Percentiles rank a stretch among this genome's conserved stretches.
phyloP scores from a whole-genome alignment of 441 rosid species.

The Populus hybrid region DNA sequence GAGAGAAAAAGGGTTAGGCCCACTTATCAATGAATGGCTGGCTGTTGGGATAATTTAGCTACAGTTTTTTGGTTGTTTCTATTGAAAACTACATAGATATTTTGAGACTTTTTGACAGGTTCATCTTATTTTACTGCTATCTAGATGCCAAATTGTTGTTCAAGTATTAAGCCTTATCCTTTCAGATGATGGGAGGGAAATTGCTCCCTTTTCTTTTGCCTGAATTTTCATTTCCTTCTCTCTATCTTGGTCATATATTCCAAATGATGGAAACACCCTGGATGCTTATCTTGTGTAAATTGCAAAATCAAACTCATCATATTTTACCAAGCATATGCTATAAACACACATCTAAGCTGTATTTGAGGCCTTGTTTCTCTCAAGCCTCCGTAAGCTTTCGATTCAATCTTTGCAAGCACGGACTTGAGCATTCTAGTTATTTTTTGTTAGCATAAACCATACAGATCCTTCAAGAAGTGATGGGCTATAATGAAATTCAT shows the following conservation, averaged over 20 bases:
- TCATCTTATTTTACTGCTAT: constrained; percentile 18
- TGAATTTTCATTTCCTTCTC: neutral
- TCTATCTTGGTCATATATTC: neutral
- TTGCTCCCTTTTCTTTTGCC: neutral
- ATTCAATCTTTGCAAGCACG: neutral
- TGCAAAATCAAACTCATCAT: neutral
- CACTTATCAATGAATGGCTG: constrained; percentile 27
- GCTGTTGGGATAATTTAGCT: constrained; percentile 24
- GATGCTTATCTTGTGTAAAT: neutral
- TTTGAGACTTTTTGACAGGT: constrained; percentile 16
- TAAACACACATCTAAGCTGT: neutral
- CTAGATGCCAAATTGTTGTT: constrained; percentile 1
- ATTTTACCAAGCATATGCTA: neutral
- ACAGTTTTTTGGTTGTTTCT: constrained; percentile 29
- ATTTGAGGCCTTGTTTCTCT: neutral
- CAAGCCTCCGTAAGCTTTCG: neutral
- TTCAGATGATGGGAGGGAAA: constrained; percentile 9
- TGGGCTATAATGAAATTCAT: neutral
- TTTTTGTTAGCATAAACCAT: neutral
- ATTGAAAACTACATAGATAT: constrained; percentile 29
- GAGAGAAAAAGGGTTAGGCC: constrained; percentile 11
- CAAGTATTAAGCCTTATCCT: constrained; percentile 31
- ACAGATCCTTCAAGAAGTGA: neutral
- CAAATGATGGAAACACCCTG: neutral
- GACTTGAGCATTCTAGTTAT: neutral